Conservation (phyloP, 192 early-diverging fungal genomes). For the Backusella sp. region DNA sequence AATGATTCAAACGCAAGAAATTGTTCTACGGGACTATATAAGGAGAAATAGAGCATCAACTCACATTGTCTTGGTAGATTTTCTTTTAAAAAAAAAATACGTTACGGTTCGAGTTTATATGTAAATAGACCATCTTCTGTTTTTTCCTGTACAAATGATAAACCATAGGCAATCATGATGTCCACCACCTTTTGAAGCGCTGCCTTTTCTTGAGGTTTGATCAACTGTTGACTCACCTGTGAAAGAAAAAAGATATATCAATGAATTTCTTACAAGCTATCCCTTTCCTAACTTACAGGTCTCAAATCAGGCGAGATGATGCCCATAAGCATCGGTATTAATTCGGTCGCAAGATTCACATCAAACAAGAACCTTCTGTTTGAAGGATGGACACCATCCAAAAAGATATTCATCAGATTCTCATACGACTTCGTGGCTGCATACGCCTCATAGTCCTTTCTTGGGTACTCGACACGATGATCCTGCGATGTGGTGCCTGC, state of each 20-base stretch:
- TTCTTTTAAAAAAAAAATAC: conserved; percentile 13
- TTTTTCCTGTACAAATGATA: conserved; percentile 70
- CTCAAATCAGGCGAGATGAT: conserved; percentile 79
- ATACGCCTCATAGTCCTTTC: conserved; percentile 67
- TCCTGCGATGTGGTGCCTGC: conserved; percentile 57
- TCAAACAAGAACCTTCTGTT: conserved; percentile 50
- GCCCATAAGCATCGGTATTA: conserved; percentile 65
- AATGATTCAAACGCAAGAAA: conserved; percentile 40
- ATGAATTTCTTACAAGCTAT: conserved; percentile 5
- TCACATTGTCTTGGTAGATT: neutral
- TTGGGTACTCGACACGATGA: conserved; percentile 69
- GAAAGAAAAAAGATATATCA: neutral
- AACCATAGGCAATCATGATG: conserved; percentile 67
- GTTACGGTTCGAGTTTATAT: conserved; percentile 79
- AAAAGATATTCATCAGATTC: conserved; percentile 50
- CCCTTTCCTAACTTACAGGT: conserved; percentile 48
- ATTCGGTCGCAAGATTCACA: conserved; percentile 45
- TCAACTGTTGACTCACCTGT: conserved; percentile 58
- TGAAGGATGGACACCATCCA: conserved; percentile 45
- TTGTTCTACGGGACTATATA: conserved; percentile 47
- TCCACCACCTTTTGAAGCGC: conserved; percentile 58
- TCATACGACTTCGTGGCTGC: conserved; percentile 51
- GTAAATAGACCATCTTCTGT: conserved; percentile 55
- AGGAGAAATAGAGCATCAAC: neutral
- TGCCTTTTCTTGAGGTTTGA: conserved; percentile 61